Evolutionary conservation across 2,329 filamentous ascomycete species (phyloP), one percentile per base, ranked within the genome.

Genomic region (Exophiala bonariae): DNA sequence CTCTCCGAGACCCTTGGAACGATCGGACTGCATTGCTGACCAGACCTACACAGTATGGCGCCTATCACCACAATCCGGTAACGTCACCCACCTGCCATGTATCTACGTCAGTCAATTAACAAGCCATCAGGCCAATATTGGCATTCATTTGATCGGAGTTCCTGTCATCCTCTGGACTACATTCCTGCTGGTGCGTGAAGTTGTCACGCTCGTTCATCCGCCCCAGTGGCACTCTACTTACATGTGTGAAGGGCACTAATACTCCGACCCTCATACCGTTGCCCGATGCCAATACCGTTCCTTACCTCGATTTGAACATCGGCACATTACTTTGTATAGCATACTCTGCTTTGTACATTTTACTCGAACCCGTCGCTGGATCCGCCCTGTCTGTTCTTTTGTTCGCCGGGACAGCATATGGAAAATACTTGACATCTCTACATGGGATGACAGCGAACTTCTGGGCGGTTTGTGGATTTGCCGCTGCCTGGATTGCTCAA

Each of bases 311-410:
- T 31, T 70, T 78, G 20, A 84, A 84, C 53, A 64, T 77, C 50
- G 81, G 79, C 41, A 83, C 81, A 3, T 72, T 80, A 49, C 72
- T 69, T 42, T 76, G 76, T 33, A 60, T 82, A 8, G 59, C 84
- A 20, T 96, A 93, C 70, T 80, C 86, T 30, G 79, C 79, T 2
- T 80, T 96, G 45, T 99, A 97, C 65, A 78, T 97, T 38, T 80
- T 99, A 17, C 85, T 99, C 62, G 93, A 99, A 65, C 93, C 93
- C 1, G 89, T 97, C 1, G 93, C 93, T 9, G 93, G 93, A 41
- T 83, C 82, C 9, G 72, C 87, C 20, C 74, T 96, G 33, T 83
- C 87, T 4, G 80, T 87, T 3, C 75, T 96, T 23, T 83, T 96
- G 50, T 72, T 97, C 34, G 85, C 74, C 16, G 82, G 81, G 44